phyloP scores from a whole-genome alignment of 257 asterid species.

The Gentiana macrophylla region DNA sequence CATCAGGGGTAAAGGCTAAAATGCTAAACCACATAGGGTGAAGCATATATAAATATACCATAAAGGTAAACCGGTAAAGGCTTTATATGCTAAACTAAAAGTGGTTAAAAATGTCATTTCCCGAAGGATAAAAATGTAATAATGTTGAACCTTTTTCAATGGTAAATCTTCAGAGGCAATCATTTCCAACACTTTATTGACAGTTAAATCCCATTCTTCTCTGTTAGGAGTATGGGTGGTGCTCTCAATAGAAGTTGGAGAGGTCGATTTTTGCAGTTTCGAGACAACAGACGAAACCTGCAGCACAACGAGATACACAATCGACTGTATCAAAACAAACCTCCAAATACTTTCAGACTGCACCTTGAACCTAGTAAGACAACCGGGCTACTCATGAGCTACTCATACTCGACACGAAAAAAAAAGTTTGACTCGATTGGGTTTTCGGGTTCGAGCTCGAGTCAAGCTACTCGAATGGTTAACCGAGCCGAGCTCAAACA shows the following conservation, averaged over 20 bases:
- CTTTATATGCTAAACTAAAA: too few relatives aligned
- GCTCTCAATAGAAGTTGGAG: slow-evolving; percentile 33
- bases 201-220: slow-evolving; percentile 67
- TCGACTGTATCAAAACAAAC: neutral
- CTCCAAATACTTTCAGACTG: neutral
- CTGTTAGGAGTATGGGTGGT: slow-evolving; percentile 62
- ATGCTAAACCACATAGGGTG: too few relatives aligned
- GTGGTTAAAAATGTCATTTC: too few relatives aligned
- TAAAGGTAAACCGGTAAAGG: too few relatives aligned
- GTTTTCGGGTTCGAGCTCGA: neutral
- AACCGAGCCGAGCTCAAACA: too few relatives aligned
- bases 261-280: slow-evolving; percentile 21
- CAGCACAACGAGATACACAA: slow-evolving; percentile 8
- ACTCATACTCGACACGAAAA: neutral
- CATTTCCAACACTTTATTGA: slow-evolving; percentile 59
- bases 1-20: too few relatives aligned
- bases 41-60: too few relatives aligned
- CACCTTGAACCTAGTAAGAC: neutral
- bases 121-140: too few relatives aligned
- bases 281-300: slow-evolving; percentile 57
- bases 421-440: neutral
- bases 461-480: too few relatives aligned
- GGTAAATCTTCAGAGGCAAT: slow-evolving; percentile 43
- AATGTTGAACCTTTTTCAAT: slow-evolving; percentile 53
- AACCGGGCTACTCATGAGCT: neutral